phyloP scores from a whole-genome alignment of 345 rosid species.

The Physaria fendleri region DNA sequence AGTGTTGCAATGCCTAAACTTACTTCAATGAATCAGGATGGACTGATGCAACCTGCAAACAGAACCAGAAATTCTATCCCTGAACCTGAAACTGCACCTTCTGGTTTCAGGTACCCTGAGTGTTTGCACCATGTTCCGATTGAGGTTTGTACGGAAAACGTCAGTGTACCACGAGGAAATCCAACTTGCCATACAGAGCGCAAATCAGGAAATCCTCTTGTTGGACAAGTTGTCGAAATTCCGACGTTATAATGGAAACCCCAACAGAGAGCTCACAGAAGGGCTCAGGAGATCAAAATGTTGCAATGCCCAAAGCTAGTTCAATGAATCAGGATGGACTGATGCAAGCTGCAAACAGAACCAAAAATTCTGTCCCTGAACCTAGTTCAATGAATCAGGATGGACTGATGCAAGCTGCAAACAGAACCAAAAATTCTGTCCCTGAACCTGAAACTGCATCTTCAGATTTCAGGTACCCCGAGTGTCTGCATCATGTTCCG shows the following conservation, averaged over 20 bases:
- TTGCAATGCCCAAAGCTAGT: slow-evolving; percentile 20
- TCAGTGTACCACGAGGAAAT: slow-evolving; percentile 24
- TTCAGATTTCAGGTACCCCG: slow-evolving; percentile 31
- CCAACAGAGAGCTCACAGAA: slow-evolving; percentile 26
- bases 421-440: slow-evolving; percentile 17
- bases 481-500: slow-evolving; percentile 33
- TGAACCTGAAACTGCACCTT: slow-evolving; percentile 31
- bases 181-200: slow-evolving; percentile 22
- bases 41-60: slow-evolving; percentile 32
- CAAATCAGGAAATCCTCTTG: slow-evolving; percentile 28
- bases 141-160: slow-evolving; percentile 17
- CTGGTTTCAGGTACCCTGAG: slow-evolving; percentile 28
- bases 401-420: slow-evolving; percentile 32
- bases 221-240: slow-evolving; percentile 20
- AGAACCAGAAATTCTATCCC: slow-evolving; percentile 15
- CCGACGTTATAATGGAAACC: slow-evolving; percentile 21
- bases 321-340: slow-evolving; percentile 26
- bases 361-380: slow-evolving; percentile 22
- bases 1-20: slow-evolving; percentile 22
- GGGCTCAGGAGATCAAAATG: slow-evolving; percentile 16
- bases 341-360: slow-evolving; percentile 31
- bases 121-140: slow-evolving; percentile 34
- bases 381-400: slow-evolving; percentile 23
- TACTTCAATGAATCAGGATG: slow-evolving; percentile 23
- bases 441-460: slow-evolving; percentile 28